Conservation (phyloP, 2,329 filamentous ascomycete genomes). For the Clarireedia sp. region DNA sequence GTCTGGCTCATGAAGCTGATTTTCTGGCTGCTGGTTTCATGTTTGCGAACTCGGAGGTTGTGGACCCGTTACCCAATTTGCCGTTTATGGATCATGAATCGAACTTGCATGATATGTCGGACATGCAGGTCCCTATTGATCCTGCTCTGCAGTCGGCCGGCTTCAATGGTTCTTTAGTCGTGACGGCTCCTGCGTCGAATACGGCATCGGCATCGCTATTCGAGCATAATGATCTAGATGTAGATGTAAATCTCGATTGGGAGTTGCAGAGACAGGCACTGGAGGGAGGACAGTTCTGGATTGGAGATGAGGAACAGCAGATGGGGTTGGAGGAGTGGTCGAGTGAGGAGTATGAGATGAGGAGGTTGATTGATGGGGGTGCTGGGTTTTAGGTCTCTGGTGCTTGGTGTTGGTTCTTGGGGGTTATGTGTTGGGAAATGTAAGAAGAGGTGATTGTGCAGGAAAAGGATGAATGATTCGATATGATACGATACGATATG, state of each 20-base stretch:
- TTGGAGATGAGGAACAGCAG: slow-evolving; percentile 19
- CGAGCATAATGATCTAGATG: neutral
- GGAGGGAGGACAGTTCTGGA: slow-evolving; percentile 23
- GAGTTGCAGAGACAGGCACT: slow-evolving; percentile 20
- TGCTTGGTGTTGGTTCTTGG: neutral
- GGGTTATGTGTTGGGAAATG: neutral
- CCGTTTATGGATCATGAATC: neutral
- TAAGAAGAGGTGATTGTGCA: neutral
- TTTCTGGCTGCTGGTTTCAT: neutral
- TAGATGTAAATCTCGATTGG: slow-evolving; percentile 21
- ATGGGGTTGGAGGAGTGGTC: slow-evolving; percentile 1
- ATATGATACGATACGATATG: neutral
- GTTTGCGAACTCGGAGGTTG: neutral
- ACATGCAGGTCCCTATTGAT: neutral
- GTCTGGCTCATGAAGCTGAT: neutral
- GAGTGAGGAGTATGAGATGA: slow-evolving; percentile 24
- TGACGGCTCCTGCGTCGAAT: no score
- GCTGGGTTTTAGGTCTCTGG: neutral
- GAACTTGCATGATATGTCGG: neutral
- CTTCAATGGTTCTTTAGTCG: neutral
- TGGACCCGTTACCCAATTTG: neutral
- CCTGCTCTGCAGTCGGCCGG: neutral
- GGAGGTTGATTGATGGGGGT: slow-evolving; percentile 22
- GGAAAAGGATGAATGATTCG: neutral
- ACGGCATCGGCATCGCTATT: neutral